A percentile compares a stretch with the other conserved stretches of the same genome.
Conservation (phyloP, 192 early-diverging fungal species). For the Rhizoclosmatium sp. region DNA sequence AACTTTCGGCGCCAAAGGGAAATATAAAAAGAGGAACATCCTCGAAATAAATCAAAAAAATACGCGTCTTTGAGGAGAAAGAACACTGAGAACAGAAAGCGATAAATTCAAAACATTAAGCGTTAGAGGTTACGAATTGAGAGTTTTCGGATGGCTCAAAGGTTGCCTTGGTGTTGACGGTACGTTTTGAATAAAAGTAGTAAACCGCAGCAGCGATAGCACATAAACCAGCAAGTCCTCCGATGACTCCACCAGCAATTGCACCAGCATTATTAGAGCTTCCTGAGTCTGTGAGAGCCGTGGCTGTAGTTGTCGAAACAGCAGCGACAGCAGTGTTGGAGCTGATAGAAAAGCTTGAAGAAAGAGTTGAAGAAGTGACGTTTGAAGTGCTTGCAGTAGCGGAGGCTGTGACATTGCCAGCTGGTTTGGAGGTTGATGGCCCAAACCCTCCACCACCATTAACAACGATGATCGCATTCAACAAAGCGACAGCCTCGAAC, state of each 20-base stretch:
- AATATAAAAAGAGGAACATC: no score
- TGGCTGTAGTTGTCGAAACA: not conserved
- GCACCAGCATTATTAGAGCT: not conserved
- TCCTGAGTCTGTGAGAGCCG: not conserved
- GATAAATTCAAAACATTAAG: no score
- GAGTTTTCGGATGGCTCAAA: no score
- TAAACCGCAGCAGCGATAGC: not conserved
- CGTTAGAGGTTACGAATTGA: no score
- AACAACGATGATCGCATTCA: constrained; percentile 12
- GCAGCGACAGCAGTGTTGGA: not conserved
- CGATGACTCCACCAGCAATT: not conserved
- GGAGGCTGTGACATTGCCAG: not conserved
- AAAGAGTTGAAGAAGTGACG: not conserved
- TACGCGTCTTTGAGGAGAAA: no score
- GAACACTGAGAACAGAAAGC: no score
- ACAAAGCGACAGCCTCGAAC: constrained; percentile 15
- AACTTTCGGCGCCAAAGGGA: no score
- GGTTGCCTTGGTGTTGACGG: no score
- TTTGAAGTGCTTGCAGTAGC: not conserved
- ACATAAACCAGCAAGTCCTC: not conserved
- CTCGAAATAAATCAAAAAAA: no score
- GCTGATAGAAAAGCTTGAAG: not conserved
- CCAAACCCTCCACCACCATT: not conserved
- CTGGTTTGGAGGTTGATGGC: not conserved
- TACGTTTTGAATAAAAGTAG: no score